Base-by-base conservation (phyloP, 257 asterid species). In the Rhazya stricta region DNA sequence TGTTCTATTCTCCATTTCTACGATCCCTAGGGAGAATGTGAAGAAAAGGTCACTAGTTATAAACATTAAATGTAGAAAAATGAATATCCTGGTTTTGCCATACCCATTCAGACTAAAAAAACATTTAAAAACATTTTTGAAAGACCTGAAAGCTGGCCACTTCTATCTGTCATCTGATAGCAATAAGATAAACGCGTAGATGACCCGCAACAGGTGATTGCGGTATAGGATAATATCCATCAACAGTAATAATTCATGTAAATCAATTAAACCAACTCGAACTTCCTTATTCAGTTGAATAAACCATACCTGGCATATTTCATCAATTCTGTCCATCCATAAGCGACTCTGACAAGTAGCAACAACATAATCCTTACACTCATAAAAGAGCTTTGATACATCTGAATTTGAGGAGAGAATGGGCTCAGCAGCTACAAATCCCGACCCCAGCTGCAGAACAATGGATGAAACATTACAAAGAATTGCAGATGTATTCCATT, bases 261-360 rank as follows among this genome's bases (percentile, higher is more conserved):
- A 19, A 72, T 25, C 43, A 58, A 34, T 19, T 45, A 23, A 72
- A 34, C 25, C 50, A 45, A 37, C 30, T 7, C 9, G 5, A 10
- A 30, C 9, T 43, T 43, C 46, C 46, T 30, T 71, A 67, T 37
- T 39, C 54, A 53, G 79, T 69, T 43, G 79, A 69, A 80, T 43
- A 76, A 57, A 56, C 68, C 84, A 61, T 79, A 92, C 99, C 97
- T 92, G 98, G 86, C 96, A 89, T 79, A 95, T 84, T 61, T 91
- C 98, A 68, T 95, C 97, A 66, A 92, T 83, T 86, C 84, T 95
- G 79, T 92, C 97, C 15, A 83, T 83, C 98, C 94, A 91, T 50
- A 42, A 60, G 80, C 81, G 75, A 76, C 89, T 77, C 76, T 92
- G 91, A 82, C 93, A 87, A 71, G 96, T 87, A 69, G 77, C 65